Percentiles rank a stretch among this genome's conserved stretches.
Conservation (phyloP, 192 early-diverging fungal genomes). For the Diversispora epigaea region DNA sequence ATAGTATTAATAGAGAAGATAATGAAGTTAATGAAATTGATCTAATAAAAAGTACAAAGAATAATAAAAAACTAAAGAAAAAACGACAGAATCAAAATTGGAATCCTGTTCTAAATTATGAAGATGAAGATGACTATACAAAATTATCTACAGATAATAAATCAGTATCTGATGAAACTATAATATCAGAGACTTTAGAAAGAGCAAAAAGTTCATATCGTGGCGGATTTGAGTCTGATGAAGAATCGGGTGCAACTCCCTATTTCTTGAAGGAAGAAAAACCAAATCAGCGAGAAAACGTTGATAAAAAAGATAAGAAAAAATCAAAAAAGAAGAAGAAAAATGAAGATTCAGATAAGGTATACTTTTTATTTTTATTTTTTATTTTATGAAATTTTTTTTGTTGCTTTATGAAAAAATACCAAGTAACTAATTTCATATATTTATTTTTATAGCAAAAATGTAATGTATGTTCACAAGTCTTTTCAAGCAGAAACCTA, state of each 20-base stretch:
- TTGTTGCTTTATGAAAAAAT: neutral
- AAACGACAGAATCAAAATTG: neutral
- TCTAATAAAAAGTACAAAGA: conserved; percentile 40
- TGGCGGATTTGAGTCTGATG: neutral
- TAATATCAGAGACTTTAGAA: conserved; percentile 48
- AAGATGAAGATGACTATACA: conserved; percentile 37
- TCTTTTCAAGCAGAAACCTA: conserved; percentile 78
- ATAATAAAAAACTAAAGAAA: conserved; percentile 41
- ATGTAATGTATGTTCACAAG: conserved; percentile 78
- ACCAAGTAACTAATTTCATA: neutral
- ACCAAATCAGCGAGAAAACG: conserved; percentile 37
- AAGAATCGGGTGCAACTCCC: neutral
- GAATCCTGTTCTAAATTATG: neutral
- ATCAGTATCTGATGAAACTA: conserved; percentile 57
- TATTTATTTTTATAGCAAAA: conserved; percentile 36
- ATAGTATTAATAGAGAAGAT: conserved; percentile 32
- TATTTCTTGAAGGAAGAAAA: neutral
- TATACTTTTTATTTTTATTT: conserved; percentile 3
- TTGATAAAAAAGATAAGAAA: conserved; percentile 54
- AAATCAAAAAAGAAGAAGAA: conserved; percentile 56
- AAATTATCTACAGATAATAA: neutral
- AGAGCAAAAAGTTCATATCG: conserved; percentile 13
- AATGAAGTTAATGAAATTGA: conserved; percentile 34
- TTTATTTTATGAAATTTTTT: neutral
- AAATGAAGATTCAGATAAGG: conserved; percentile 34